Base-by-base conservation (phyloP, 2,329 filamentous ascomycete genomes). In the Colletotrichum limetticola region DNA sequence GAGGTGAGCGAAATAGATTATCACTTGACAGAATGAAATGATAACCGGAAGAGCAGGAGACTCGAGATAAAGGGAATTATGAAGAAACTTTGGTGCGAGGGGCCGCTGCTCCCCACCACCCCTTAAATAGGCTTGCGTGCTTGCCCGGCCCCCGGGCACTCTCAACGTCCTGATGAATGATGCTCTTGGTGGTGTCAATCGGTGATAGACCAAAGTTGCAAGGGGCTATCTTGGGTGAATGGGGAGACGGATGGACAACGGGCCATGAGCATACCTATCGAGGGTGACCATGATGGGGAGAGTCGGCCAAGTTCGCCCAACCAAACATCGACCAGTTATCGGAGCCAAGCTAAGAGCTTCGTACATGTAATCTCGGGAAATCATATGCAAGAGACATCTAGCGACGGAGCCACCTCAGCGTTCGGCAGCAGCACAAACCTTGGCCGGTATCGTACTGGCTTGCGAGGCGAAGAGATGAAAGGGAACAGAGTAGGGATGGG, bases 301-400 rank as follows among this genome's bases (percentile, higher is more conserved):
- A 56, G 61, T 22, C 22, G 62, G 58, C 68, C 60, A 68, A 62
- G 35, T 46, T 66, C 55, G 46, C 72, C 82, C 82, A 85, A 82
- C 84, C 79, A 84, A 76, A 79, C 75, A 77, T 75, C 80, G 78
- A 78, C 79, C 67, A 80, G 79, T 82, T 84, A 84, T 84, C 79
- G 35, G 69, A 32, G 68, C 68, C 74, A 75, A 74, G 74, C 60
- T 72, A 69, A 37, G 60, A 69, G 60, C 53, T 66, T 66, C 57
- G 46, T 74, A 61, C 66, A 66, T 68, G 68, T 76, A 81, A 81
- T 82, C 78, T 81, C 80, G 80, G 81, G 79, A 81, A 74, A 76
- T 76, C 78, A 72, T 77, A 82, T 83, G 80, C 80, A 82, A 78
- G 77, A 72, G 61, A 62, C 56, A 57, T 22, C 74, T 79, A 79